Conservation (phyloP, 1,139 yeast genomes). For the Pneumocystis oryctolagi region DNA sequence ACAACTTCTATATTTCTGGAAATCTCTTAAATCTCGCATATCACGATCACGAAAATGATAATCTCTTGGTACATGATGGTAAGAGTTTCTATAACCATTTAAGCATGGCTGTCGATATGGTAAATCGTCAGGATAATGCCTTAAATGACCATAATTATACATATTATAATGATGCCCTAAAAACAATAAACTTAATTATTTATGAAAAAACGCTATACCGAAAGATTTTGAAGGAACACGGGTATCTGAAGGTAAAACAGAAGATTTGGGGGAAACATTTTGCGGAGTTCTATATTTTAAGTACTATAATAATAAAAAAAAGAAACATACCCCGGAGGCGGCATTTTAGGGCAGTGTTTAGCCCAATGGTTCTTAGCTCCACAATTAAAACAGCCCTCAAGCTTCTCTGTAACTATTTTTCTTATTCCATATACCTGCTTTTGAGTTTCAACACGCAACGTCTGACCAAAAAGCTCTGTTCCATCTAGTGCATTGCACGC, state of each 20-base stretch:
- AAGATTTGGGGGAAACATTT: not conserved
- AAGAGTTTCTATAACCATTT: not conserved
- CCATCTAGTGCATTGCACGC: constrained; percentile 5
- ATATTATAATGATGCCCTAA: not conserved
- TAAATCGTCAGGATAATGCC: not conserved
- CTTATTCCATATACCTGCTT: not conserved
- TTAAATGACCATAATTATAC: not conserved
- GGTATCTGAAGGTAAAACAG: not conserved
- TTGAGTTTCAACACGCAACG: constrained; percentile 7
- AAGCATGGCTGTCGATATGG: not conserved
- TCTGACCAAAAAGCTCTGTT: constrained; percentile 5
- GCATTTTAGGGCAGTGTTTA: constrained; percentile 6
- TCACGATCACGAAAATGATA: not conserved
- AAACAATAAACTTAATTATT: not conserved
- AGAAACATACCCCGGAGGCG: constrained; percentile 3
- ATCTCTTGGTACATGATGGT: not conserved
- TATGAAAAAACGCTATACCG: not conserved
- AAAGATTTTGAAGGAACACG: not conserved
- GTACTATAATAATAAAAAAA: not conserved
- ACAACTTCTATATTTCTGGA: not conserved
- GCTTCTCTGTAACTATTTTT: not conserved
- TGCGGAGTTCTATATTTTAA: not conserved
- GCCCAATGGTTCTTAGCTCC: constrained; percentile 6
- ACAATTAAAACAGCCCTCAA: constrained; percentile 5
- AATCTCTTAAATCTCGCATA: not conserved